These are phyloP conservation scores for Myotisia sp. DNA, from an alignment of 2,329 filamentous ascomycete species.

Conservation along the genomic window DNA sequence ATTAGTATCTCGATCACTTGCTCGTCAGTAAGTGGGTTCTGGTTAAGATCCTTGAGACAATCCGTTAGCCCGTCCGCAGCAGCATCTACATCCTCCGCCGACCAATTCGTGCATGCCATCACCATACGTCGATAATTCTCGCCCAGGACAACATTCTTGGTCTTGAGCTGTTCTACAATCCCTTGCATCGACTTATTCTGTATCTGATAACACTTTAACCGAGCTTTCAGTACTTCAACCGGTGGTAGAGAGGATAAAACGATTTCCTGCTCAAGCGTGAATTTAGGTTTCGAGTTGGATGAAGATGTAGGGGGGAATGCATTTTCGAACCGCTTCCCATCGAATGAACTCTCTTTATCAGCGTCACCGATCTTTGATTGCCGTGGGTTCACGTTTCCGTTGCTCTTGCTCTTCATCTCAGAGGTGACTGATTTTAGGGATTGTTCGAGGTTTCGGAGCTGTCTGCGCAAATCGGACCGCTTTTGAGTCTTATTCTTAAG, in stretches of 20 bases:
- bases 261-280: constrained; percentile 29
- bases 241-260: constrained; percentile 43
- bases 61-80: constrained; percentile 65
- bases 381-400: constrained; percentile 29
- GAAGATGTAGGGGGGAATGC: constrained; percentile 22
- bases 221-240: constrained; percentile 47
- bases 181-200: constrained; percentile 55
- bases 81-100: constrained; percentile 64
- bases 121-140: constrained; percentile 81
- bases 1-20: constrained; percentile 33
- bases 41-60: constrained; percentile 66
- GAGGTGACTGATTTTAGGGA: constrained; percentile 58
- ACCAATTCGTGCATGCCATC: constrained; percentile 66
- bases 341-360: constrained; percentile 29
- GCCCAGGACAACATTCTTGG: constrained; percentile 69
- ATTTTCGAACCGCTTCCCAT: constrained; percentile 29
- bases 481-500: constrained; percentile 52
- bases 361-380: constrained; percentile 37
- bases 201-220: constrained; percentile 53
- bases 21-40: constrained; percentile 37
- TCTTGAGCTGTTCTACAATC: constrained; percentile 57
- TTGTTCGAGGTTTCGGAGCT: constrained; percentile 62
- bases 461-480: constrained; percentile 50
- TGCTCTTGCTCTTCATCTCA: constrained; percentile 37
- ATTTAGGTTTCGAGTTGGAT: too few relatives aligned